Evolutionary conservation across 148 eudicot genomes (phyloP).

Genomic region (Camellia sinensis): DNA sequence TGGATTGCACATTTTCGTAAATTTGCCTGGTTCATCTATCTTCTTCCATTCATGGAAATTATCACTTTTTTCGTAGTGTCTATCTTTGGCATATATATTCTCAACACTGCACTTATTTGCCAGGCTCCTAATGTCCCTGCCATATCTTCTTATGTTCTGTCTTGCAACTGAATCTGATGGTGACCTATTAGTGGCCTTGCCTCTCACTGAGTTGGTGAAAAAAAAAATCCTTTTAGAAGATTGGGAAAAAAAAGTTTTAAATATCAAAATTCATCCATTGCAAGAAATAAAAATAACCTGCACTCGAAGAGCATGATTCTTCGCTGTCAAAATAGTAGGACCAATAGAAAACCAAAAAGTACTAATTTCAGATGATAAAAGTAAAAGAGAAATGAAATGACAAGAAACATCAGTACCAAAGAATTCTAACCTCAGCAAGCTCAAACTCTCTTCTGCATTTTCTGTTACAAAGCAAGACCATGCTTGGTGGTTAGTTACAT

Average conservation of each 20-base stretch:
- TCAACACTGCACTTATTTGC: slow-evolving; percentile 2
- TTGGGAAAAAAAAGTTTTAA: background rate
- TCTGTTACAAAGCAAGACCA: slow-evolving; percentile 28
- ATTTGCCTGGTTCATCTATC: slow-evolving; percentile 2
- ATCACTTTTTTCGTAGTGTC: background rate
- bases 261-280: background rate
- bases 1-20: slow-evolving; percentile 9
- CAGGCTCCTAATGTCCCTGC: background rate
- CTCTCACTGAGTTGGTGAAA: slow-evolving; percentile 19
- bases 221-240: background rate
- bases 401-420: background rate
- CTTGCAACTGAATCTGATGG: slow-evolving; percentile 17
- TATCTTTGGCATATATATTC: background rate
- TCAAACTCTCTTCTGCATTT: slow-evolving; percentile 33
- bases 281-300: slow-evolving; percentile 26
- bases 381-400: background rate
- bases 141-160: slow-evolving; percentile 8
- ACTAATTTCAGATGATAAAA: slow-evolving; percentile 4
- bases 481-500: slow-evolving; percentile 10
- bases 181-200: slow-evolving; percentile 8
- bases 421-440: slow-evolving; percentile 32
- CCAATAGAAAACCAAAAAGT: background rate
- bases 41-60: slow-evolving; percentile 3
- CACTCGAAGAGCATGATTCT: slow-evolving; percentile 43
- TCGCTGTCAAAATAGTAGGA: slow-evolving; percentile 32